Conservation (phyloP, 345 rosid species). For the Theobroma cacao region DNA sequence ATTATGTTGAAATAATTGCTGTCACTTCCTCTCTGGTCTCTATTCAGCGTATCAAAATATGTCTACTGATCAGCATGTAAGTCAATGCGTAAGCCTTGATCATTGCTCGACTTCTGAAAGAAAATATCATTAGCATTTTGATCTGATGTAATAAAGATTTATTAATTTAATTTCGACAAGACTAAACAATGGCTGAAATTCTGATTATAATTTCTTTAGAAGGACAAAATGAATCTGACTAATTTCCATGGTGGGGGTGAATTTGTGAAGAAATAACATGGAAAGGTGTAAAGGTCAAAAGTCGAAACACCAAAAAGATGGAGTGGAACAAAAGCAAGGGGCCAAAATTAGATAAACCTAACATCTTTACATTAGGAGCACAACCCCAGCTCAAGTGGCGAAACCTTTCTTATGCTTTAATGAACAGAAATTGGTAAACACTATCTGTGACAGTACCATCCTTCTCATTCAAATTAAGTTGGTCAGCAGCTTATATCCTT, state of each 20-base stretch:
- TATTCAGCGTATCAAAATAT: neutral
- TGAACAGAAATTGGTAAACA: no score
- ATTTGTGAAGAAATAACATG: neutral
- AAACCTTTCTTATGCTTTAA: neutral
- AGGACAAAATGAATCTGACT: no score
- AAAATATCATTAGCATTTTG: no score
- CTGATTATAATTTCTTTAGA: neutral
- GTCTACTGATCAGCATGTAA: neutral
- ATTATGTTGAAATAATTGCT: neutral
- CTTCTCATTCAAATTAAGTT: conserved; percentile 17
- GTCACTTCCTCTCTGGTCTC: neutral
- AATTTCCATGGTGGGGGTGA: no score
- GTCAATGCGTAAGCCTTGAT: neutral
- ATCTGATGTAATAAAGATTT: no score
- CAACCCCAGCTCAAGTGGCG: conserved; percentile 12
- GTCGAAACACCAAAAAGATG: neutral
- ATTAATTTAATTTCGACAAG: no score
- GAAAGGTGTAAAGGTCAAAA: neutral
- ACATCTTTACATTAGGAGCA: conserved; percentile 2
- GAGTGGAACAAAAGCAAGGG: conserved; percentile 20
- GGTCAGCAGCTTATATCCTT: conserved; percentile 17
- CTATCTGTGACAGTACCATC: neutral
- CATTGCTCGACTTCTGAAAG: no score
- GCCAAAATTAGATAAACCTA: conserved; percentile 29
- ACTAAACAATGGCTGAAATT: neutral